Evolutionary conservation across 306 rosid genomes (phyloP), one percentile per base, ranked within the genome.

Genomic region (Prinsepia uniflora): DNA sequence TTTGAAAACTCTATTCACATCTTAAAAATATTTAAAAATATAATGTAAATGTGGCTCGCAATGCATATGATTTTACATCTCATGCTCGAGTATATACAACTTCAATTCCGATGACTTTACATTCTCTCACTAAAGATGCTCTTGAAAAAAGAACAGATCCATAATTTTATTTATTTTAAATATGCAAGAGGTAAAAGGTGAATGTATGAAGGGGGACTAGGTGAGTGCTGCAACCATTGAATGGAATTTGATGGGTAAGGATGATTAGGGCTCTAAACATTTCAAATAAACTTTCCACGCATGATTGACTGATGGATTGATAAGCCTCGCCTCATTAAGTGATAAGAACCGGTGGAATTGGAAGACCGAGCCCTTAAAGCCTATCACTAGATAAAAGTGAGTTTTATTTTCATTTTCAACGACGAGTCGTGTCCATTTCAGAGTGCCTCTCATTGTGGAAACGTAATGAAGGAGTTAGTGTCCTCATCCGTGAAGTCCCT

Each of bases 361-460:
- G 64, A 52, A 49, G 18, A 14, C 36, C 36, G 2, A 2, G 19
- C 46, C 50, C 19, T 24, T 24, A 67, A 19, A 67, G 36, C 2
- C 36, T 30, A 30, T 3, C 36, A 30, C 36, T 30, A 30, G 36
- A 30, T 30, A 3, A 49, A 6, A 49, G 15, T 5, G 55, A 49
- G 42, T 6, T 43, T 11, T 46, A 10, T 22, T 46, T 65, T 22
- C 42, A 52, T 30, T 34, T 18, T 17, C 34, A 34, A 43, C 9
- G 6, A 30, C 52, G 39, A 19, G 73, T 40, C 34, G 73, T 55
- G 19, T 24, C 56, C 54, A 56, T 57, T 57, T 57, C 56, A 24
- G 43, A 70, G 74, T 70, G 74, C 54, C 59, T 44, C 39, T 44
- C 55, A 56, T 9, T 17, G 66, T 39, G 47, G 8, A 61, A 59